phyloP scores from a whole-genome alignment of 1,139 yeast genomes.

The Hanseniaspora gamundiae region DNA sequence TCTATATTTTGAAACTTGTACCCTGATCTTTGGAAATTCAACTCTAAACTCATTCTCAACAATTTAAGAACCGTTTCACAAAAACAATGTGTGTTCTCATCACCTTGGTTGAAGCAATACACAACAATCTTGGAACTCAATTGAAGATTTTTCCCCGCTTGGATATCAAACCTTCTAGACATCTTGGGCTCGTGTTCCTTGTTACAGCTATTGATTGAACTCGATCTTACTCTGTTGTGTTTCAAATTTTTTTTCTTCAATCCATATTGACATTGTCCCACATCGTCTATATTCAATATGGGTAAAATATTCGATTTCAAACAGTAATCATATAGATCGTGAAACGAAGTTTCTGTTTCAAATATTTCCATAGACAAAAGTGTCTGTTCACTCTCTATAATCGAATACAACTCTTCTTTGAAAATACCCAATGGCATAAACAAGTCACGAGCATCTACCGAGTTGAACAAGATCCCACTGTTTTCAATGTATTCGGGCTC shows the following conservation, averaged over 20 bases:
- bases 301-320: conserved; percentile 51
- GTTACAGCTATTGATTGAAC: background rate
- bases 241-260: too few species aligned
- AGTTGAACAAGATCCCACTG: conserved; percentile 46
- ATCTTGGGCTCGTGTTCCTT: conserved; percentile 11
- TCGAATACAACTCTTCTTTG: conserved; percentile 12
- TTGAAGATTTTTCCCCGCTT: conserved; percentile 21
- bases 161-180: conserved; percentile 25
- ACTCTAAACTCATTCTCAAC: background rate
- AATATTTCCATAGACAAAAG: too few species aligned
- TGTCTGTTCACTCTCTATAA: conserved; percentile 34
- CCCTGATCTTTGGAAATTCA: background rate
- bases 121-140: conserved; percentile 17
- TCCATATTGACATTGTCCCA: conserved; percentile 13
- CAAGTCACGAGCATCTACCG: conserved; percentile 49
- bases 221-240: too few species aligned
- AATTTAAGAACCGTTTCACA: conserved; percentile 1
- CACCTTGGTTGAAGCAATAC: conserved; percentile 17
- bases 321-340: conserved; percentile 73
- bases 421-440: conserved; percentile 30
- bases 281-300: conserved; percentile 43
- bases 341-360: too few species aligned
- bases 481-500: conserved; percentile 26
- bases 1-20: background rate
- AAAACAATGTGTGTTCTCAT: background rate